Conservation (phyloP, 345 rosid species). For the Bretschneidera sinensis region DNA sequence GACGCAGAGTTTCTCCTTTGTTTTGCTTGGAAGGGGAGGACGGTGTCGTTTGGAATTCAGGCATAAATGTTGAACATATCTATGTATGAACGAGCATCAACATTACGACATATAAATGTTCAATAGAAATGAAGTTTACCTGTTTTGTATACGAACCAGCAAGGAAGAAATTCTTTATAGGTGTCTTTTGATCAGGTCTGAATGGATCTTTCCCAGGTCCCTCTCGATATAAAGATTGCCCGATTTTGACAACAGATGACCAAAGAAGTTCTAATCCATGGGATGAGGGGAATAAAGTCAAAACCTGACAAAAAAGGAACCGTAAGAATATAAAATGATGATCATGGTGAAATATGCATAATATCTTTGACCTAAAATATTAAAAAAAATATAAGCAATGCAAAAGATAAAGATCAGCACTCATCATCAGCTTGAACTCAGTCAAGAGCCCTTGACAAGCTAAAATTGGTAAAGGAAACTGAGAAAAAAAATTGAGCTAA, state of each 20-base stretch:
- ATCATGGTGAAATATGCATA: neutral
- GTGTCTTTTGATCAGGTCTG: conserved; percentile 96
- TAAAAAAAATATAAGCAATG: no score
- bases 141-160: conserved; percentile 96
- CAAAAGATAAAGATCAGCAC: no score
- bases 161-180: conserved; percentile 83
- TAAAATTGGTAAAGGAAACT: no score
- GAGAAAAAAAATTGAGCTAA: no score
- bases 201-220: conserved; percentile 97
- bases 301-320: conserved; percentile 44
- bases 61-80: no score
- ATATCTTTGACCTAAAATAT: neutral
- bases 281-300: conserved; percentile 78
- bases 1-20: no score
- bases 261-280: conserved; percentile 78
- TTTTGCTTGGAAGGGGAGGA: no score
- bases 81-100: no score
- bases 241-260: conserved; percentile 96
- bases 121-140: conserved; percentile 32
- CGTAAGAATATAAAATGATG: neutral
- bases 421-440: no score
- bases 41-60: no score
- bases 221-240: conserved; percentile 91
- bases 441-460: no score
- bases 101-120: no score